A percentile compares a stretch with the other conserved stretches of the same genome.
These are phyloP conservation scores for Ogataea trehaloabstinens DNA, from an alignment of 805 yeast genomes.

Conservation along the genomic window DNA sequence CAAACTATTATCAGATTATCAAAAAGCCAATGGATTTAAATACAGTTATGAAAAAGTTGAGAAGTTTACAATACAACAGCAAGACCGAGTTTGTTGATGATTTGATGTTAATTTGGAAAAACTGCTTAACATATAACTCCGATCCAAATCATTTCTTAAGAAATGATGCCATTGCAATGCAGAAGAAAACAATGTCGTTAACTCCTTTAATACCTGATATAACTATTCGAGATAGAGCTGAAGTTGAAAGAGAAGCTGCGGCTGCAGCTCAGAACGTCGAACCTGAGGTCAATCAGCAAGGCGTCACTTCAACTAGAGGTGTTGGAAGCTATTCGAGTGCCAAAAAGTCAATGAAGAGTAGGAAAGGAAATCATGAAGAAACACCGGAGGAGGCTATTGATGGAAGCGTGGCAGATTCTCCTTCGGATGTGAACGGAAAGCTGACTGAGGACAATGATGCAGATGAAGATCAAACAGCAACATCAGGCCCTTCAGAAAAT, in stretches of 20 bases:
- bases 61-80: conserved; percentile 74
- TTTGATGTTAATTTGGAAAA: conserved; percentile 90
- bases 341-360: conserved; percentile 37
- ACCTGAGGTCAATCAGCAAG: conserved; percentile 23
- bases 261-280: conserved; percentile 39
- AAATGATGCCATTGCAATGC: conserved; percentile 95
- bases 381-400: conserved; percentile 3
- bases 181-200: conserved; percentile 73
- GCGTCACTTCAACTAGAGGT: conserved; percentile 32
- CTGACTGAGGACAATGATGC: not conserved
- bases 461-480: not conserved
- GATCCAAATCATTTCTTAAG: conserved; percentile 92
- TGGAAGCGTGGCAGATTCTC: conserved; percentile 3
- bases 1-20: conserved; percentile 87
- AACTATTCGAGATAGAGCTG: conserved; percentile 66
- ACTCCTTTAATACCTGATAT: conserved; percentile 90
- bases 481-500: not conserved
- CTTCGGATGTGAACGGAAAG: conserved; percentile 3
- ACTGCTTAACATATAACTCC: conserved; percentile 88
- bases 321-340: conserved; percentile 29
- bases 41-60: conserved; percentile 88
- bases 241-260: conserved; percentile 65
- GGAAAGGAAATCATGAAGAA: conserved; percentile 31
- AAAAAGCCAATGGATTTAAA: conserved; percentile 95
- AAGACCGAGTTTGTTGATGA: conserved; percentile 94